Conservation (phyloP, 192 early-diverging fungal genomes). For the Coemansia sp. region DNA sequence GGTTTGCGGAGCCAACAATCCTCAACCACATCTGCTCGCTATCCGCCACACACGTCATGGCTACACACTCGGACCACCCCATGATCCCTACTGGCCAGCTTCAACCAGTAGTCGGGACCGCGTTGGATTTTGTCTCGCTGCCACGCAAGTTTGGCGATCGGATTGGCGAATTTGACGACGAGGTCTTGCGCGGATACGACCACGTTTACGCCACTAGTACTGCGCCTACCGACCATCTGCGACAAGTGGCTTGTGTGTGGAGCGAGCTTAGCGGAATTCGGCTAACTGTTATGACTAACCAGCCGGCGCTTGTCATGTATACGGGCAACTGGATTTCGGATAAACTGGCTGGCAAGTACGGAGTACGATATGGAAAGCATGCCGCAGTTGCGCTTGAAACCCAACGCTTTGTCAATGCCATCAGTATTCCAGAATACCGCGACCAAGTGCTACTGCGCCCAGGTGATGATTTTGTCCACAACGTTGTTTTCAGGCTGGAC, state of each 20-base stretch:
- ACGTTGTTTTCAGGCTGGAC: constrained; percentile 53
- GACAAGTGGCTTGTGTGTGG: constrained; percentile 51
- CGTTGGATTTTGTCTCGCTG: constrained; percentile 59
- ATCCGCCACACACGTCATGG: constrained; percentile 50
- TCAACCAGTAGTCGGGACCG: constrained; percentile 28
- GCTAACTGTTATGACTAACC: constrained; percentile 64
- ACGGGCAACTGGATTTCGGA: constrained; percentile 72
- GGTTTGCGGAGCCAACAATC: constrained; percentile 56
- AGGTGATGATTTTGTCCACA: constrained; percentile 54
- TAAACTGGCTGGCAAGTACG: constrained; percentile 48
- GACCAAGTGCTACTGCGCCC: constrained; percentile 55
- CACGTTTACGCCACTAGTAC: constrained; percentile 65
- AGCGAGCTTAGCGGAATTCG: constrained; percentile 61
- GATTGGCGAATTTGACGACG: constrained; percentile 53
- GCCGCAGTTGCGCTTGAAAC: constrained; percentile 72
- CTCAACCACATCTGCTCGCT: constrained; percentile 58
- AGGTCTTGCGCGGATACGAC: constrained; percentile 69
- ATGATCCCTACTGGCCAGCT: constrained; percentile 75
- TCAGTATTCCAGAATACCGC: constrained; percentile 59
- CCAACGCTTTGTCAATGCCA: constrained; percentile 60
- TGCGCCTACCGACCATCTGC: constrained; percentile 18
- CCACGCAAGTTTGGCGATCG: constrained; percentile 58
- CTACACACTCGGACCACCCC: constrained; percentile 54
- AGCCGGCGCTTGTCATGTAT: constrained; percentile 80
- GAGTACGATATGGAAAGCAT: constrained; percentile 52